Conservation (phyloP, 2,329 filamentous ascomycete species). For the Pyrenophora seminiperda region DNA sequence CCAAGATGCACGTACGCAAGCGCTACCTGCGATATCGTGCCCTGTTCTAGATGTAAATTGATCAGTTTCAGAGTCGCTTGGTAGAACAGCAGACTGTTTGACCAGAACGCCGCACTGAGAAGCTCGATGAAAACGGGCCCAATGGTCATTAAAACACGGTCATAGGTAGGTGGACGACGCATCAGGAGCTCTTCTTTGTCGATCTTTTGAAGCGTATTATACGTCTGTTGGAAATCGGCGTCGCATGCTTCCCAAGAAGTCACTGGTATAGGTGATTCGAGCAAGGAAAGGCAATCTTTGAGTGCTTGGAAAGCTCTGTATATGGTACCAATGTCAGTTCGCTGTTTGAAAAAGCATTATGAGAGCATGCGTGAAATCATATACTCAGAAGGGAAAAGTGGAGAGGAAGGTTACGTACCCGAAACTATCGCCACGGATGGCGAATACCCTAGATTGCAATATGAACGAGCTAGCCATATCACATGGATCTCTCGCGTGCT, state of each 20-base stretch:
- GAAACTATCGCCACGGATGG: constrained; percentile 72
- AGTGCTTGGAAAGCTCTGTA: constrained; percentile 68
- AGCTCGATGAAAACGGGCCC: constrained; percentile 74
- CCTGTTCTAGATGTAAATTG: constrained; percentile 66
- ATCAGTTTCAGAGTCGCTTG: constrained; percentile 71
- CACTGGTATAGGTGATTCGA: constrained; percentile 70
- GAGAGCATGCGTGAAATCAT: background rate
- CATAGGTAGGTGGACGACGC: constrained; percentile 48
- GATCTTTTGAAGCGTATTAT: constrained; percentile 47
- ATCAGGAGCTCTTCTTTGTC: constrained; percentile 56
- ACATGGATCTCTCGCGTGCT: constrained; percentile 70
- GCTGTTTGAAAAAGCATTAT: background rate
- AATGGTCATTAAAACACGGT: constrained; percentile 64
- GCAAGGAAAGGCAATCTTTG: constrained; percentile 66
- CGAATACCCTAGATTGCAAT: constrained; percentile 77
- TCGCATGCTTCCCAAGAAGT: constrained; percentile 79
- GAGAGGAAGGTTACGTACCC: constrained; percentile 26
- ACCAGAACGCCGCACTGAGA: constrained; percentile 74
- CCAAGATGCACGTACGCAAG: constrained; percentile 71
- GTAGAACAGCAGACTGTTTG: constrained; percentile 72
- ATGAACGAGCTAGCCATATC: constrained; percentile 87
- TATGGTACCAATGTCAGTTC: background rate
- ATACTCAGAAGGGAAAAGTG: background rate
- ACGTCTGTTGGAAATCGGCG: constrained; percentile 65
- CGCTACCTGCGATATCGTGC: constrained; percentile 71